Evolutionary conservation across 169 alveolate genomes (phyloP).

Genomic region (Cryptosporidium xiaoi): DNA sequence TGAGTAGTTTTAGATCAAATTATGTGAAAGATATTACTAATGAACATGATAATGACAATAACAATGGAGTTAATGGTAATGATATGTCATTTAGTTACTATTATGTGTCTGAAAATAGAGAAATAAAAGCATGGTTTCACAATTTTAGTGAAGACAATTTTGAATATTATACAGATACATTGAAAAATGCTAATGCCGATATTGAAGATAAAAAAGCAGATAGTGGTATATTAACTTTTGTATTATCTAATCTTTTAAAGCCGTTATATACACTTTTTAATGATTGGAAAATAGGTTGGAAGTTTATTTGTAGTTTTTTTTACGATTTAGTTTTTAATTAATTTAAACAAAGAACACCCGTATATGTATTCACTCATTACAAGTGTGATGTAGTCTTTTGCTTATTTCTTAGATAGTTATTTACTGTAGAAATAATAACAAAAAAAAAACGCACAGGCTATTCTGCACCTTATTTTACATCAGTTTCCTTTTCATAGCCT

Average conservation of each 20-base stretch:
- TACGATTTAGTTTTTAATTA: constrained; percentile 4
- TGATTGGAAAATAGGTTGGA: constrained; percentile 32
- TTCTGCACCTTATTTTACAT: too few species aligned
- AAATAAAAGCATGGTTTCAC: constrained; percentile 3
- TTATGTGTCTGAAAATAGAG: background rate
- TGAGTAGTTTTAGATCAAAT: too few species aligned
- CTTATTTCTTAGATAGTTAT: too few species aligned
- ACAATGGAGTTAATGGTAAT: too few species aligned
- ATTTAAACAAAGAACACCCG: background rate
- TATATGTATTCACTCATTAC: too few species aligned
- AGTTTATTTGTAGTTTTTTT: background rate
- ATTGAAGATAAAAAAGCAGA: background rate
- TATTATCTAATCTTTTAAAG: background rate
- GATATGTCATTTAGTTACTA: background rate
- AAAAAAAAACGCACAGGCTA: too few species aligned
- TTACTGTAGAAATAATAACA: too few species aligned
- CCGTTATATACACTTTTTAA: background rate
- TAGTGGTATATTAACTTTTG: too few species aligned
- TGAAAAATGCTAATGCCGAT: background rate
- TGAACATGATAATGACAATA: too few species aligned
- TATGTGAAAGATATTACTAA: too few species aligned
- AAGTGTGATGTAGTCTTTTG: too few species aligned
- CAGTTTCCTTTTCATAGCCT: too few species aligned
- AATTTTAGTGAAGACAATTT: background rate
- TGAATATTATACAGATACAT: background rate